A percentile compares a stretch with the other conserved stretches of the same genome.
These are phyloP conservation scores for Linnemannia schmuckeri DNA, from an alignment of 192 early-diverging fungal genomes.

Conservation along the genomic window DNA sequence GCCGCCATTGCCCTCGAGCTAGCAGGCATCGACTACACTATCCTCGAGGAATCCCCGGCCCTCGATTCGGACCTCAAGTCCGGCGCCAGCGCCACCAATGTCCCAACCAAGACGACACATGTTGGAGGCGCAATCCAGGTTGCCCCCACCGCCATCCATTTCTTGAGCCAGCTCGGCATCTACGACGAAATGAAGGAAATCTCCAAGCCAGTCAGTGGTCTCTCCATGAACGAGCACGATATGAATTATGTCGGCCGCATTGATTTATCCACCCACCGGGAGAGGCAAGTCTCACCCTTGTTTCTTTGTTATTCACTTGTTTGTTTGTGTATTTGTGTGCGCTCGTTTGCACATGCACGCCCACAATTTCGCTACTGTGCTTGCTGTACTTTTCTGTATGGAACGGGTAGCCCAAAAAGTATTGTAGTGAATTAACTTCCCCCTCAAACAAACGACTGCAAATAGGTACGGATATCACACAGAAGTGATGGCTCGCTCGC, in stretches of 20 bases:
- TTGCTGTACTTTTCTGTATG: not conserved
- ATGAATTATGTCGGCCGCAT: constrained; percentile 51
- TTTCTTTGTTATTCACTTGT: not conserved
- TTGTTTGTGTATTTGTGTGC: not conserved
- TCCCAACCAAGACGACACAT: not conserved
- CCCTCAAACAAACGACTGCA: not conserved
- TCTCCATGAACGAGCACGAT: constrained; percentile 54
- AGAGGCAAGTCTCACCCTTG: constrained; percentile 19
- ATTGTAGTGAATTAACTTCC: not conserved
- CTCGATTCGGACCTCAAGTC: not conserved
- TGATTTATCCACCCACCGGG: constrained; percentile 34
- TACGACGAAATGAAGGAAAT: constrained; percentile 51
- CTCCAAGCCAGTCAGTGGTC: constrained; percentile 49
- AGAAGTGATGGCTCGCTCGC: constrained; percentile 46
- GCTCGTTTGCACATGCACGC: not conserved
- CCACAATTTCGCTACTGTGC: not conserved
- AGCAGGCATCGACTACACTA: constrained; percentile 51
- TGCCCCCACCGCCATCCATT: constrained; percentile 46
- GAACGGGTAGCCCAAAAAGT: not conserved
- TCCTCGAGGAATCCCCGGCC: constrained; percentile 24
- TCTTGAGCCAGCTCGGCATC: constrained; percentile 48
- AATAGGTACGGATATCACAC: constrained; percentile 49
- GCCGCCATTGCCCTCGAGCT: constrained; percentile 50
- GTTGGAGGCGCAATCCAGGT: constrained; percentile 42
- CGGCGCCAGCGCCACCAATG: not conserved